Percentiles rank a stretch among this genome's conserved stretches.
Conservation (phyloP, 208 protist genomes). For the Trypanosoma avium region DNA sequence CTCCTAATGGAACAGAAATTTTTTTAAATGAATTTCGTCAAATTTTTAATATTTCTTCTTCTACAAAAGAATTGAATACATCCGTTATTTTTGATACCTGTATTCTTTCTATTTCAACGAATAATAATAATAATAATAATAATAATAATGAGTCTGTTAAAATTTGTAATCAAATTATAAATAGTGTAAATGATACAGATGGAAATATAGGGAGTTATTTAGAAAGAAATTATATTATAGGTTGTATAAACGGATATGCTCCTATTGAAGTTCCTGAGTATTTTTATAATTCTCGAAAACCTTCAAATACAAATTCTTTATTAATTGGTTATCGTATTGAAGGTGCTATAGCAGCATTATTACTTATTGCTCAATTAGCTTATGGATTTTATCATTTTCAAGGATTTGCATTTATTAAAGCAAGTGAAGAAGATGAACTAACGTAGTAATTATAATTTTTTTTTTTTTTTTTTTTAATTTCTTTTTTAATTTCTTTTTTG, state of each 20-base stretch:
- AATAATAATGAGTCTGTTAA: too few species aligned
- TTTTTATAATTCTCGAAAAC: neutral
- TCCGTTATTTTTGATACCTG: constrained; percentile 11
- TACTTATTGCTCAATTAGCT: constrained; percentile 5
- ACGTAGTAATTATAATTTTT: neutral
- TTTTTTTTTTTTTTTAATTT: neutral
- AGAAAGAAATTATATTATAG: too few species aligned
- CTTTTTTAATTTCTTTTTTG: neutral
- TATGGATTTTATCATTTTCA: constrained; percentile 4
- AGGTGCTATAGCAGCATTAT: neutral
- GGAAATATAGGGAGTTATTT: too few species aligned
- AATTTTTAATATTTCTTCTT: neutral
- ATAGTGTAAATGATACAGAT: too few species aligned
- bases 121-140: too few species aligned
- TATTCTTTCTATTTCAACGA: too few species aligned
- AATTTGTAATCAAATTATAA: too few species aligned
- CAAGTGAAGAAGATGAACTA: neutral
- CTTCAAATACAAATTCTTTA: neutral
- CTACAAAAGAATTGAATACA: too few species aligned
- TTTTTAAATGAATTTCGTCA: constrained; percentile 1
- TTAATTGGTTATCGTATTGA: constrained; percentile 8
- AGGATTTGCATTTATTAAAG: neutral
- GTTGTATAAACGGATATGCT: too few species aligned
- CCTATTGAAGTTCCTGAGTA: too few species aligned
- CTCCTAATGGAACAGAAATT: neutral